Base-by-base conservation (phyloP, 2,329 filamentous ascomycete species). In the Penicillium sp. region DNA sequence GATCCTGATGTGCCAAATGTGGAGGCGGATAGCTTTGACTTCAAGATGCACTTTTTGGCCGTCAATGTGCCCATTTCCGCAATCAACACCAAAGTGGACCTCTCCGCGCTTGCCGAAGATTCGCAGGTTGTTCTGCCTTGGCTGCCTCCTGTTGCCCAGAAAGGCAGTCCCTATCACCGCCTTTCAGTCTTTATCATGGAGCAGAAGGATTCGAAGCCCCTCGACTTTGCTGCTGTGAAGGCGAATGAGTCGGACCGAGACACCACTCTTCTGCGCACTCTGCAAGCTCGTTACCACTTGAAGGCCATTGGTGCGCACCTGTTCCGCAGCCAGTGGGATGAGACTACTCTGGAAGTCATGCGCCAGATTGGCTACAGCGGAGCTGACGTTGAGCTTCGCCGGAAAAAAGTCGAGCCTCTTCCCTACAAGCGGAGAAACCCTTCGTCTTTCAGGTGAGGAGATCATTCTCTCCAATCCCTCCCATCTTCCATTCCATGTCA, bases 281-380 rank as follows among this genome's bases (percentile, higher is more conserved):
- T 94, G 67, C 79, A 84, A 56, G 79, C 83, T 65, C 84, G 83
- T 65, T 81, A 88, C 66, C 70, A 74, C 49, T 74, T 93, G 52
- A 78, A 75, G 49, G 81, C 90, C 6, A 82, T 96, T 49, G 90
- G 90, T 38, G 86, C 89, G 60, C 88, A 83, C 65, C 74, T 98
- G 60, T 98, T 97, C 83, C 83, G 93, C 57, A 85, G 83, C 51
- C 74, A 86, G 56, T 97, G 90, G 88, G 93, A 98, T 68, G 87
- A 93, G 50, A 82, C 80, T 60, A 98, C 88, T 45, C 83, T 81
- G n/a, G 83, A 76, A 43, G 88, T 98, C 54, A 96, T 98, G 91
- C 76, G 82, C 64, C 80, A 87, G 60, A 80, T 86, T 58, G 82
- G 81, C 51, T 76, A 94, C 53, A 78, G 82, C 27, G 89, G 89